Evolutionary conservation across 2,329 filamentous ascomycete genomes (phyloP), one percentile per base, ranked within the genome.

Genomic region (Cordyceps fumosorosea): DNA sequence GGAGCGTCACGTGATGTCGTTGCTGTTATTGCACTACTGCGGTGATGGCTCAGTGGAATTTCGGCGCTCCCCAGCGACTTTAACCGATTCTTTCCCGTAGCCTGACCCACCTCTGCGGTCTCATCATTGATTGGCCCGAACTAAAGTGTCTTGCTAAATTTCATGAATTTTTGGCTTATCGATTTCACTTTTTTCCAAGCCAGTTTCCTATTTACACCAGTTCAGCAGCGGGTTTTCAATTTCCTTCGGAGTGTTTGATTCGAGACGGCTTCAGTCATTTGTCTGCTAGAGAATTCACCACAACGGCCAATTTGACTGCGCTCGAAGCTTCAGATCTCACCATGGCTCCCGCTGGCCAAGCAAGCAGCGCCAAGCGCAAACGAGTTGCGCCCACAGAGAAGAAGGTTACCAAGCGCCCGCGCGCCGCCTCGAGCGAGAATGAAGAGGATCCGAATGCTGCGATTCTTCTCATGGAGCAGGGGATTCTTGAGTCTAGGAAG

Each of bases 401-500:
- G 40, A 73, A 76, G 40, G 73, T 77, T 12, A 78, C 79, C 68
- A 87, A 87, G 70, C 59, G 59, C 18, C 78, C 81, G 63, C 70
- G 77, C 18, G 80, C 80, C 65, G 76, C 80, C 61, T 75, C 82
- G 65, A 76, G 76, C 74, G 67, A 66, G 65, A 77, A 78, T 65
- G 78, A 80, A 58, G 72, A 82, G 65, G 82, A 86, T 70, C 73
- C 79, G 52, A 83, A 88, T 71, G 81, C 84, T 62, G 83, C 85
- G 65, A 90, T 96, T 63, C 76, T 93, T 48, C 77, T 85, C 60
- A 82, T 97, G 60, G 93, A 97, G 77, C 81, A 85, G 65, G 88
- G 90, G 62, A 92, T 98, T 61, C 77, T 92, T 65, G 88, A 95
- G 74, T 96, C 92, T 56, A 89, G 87, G 70, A 91, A 92, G 74